Evolutionary conservation across 116 monocot species (phyloP), one percentile per base, ranked within the genome.

Genomic region (Posidonia oceanica): DNA sequence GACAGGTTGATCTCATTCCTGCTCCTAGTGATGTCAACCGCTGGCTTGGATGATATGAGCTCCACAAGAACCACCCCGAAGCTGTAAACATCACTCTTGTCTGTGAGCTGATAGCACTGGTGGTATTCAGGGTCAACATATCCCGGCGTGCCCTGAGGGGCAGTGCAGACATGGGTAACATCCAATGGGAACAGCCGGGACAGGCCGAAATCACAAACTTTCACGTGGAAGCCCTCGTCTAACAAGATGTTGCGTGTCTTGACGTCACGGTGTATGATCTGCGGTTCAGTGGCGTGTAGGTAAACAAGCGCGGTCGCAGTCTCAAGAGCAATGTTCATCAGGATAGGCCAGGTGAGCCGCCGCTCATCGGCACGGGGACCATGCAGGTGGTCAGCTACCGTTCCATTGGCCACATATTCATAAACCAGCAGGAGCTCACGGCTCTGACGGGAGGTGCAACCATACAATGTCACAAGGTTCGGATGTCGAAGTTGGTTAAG

Each of bases 11-110:
- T 86, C 76, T 93, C 93, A 20, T 69, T 41, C 18, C 88, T 67
- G 13, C 54, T 11, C 64, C 93, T 55, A 4, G 64, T 68, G 14
- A 88, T 70, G 65, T 93, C 93, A 1, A 93, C 93, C 0, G 93
- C 88, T 0, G 84, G 89, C 74, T 73, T 86, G 12, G 93, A 93
- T 4, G 93, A 86, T 61, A 93, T 80, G 54, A 93, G 80, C 79
- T 93, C 93, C 23, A 79, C 79, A 2, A 92, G 73, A 0, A 92
- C 88, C 3, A 92, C 92, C 5, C 92, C 92, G 15, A 92, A 84
- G 75, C 92, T 92, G 73, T 88, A 92, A 12, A 92, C 92, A 39
- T 92, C 92, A 75, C 92, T 92, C 73, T 80, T 88, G 67, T 88
- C 83, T 0, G 88, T 88, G 17, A 92, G 80, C 69, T 88, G 92